Conservation (phyloP, 2,329 filamentous ascomycete species). For the Colletotrichum eremochloae region DNA sequence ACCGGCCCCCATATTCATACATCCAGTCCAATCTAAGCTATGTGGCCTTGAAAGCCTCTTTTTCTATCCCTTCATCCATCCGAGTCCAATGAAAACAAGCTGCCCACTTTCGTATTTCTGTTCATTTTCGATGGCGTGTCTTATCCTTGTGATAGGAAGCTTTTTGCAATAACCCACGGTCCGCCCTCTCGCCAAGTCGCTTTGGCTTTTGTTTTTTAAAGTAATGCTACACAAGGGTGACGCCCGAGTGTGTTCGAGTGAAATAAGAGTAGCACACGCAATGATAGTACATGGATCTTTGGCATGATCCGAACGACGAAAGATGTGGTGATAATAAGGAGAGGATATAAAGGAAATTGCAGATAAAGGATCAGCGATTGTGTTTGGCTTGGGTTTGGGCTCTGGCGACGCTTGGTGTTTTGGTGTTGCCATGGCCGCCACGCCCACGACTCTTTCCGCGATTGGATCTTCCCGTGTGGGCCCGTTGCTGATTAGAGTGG, state of each 20-base stretch:
- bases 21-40: constrained; percentile 20
- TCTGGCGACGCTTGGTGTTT: neutral
- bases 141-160: constrained; percentile 4
- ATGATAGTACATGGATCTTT: neutral
- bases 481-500: constrained; percentile 13
- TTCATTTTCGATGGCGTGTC: neutral
- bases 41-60: constrained; percentile 3
- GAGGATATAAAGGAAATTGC: neutral
- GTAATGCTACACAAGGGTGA: neutral
- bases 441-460: constrained; percentile 28
- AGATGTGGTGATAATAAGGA: neutral
- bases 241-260: neutral
- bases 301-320: neutral
- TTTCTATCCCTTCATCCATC: neutral
- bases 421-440: constrained; percentile 20
- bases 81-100: constrained; percentile 10
- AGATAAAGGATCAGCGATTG: neutral
- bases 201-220: constrained; percentile 5
- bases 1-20: constrained; percentile 19
- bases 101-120: constrained; percentile 5
- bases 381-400: neutral
- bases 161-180: too few species aligned
- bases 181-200: neutral
- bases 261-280: neutral
- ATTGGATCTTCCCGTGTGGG: constrained; percentile 3